phyloP scores from a whole-genome alignment of 2,329 filamentous ascomycete species.

The Zasmidium angulare region DNA sequence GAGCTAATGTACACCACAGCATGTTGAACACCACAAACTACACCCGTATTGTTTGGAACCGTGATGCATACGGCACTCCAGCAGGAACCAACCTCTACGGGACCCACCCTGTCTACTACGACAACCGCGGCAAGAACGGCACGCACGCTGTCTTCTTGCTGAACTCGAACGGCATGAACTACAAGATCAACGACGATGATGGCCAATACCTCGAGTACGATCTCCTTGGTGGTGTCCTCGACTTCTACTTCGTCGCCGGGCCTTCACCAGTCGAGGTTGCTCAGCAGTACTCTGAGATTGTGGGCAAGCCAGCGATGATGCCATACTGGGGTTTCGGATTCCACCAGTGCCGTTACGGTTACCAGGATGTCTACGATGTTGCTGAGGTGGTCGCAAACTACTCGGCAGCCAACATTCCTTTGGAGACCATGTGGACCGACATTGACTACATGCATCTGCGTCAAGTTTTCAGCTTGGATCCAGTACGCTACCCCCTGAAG shows the following conservation, averaged over 20 bases:
- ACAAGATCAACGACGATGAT: slow-evolving; percentile 66
- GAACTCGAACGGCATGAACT: slow-evolving; percentile 74
- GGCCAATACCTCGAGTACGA: slow-evolving; percentile 78
- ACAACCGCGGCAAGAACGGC: slow-evolving; percentile 59
- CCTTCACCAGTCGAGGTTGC: slow-evolving; percentile 48
- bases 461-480: slow-evolving; percentile 64
- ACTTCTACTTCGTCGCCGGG: slow-evolving; percentile 57
- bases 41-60: slow-evolving; percentile 68
- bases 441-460: slow-evolving; percentile 45
- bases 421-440: slow-evolving; percentile 72
- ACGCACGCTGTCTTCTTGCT: slow-evolving; percentile 67
- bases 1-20: slow-evolving; percentile 14
- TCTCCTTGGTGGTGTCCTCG: slow-evolving; percentile 71
- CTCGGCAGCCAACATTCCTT: slow-evolving; percentile 61
- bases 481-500: slow-evolving; percentile 60
- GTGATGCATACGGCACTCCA: slow-evolving; percentile 64
- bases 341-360: slow-evolving; percentile 52
- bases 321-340: slow-evolving; percentile 56
- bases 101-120: slow-evolving; percentile 72
- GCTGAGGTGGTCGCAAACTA: slow-evolving; percentile 68
- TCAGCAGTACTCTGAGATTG: slow-evolving; percentile 52
- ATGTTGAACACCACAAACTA: slow-evolving; percentile 66
- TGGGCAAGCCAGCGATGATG: slow-evolving; percentile 50
- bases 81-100: slow-evolving; percentile 68
- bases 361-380: slow-evolving; percentile 61